Evolutionary conservation across 345 rosid species (phyloP), one percentile per base, ranked within the genome.

Genomic region (Turritis glabra): DNA sequence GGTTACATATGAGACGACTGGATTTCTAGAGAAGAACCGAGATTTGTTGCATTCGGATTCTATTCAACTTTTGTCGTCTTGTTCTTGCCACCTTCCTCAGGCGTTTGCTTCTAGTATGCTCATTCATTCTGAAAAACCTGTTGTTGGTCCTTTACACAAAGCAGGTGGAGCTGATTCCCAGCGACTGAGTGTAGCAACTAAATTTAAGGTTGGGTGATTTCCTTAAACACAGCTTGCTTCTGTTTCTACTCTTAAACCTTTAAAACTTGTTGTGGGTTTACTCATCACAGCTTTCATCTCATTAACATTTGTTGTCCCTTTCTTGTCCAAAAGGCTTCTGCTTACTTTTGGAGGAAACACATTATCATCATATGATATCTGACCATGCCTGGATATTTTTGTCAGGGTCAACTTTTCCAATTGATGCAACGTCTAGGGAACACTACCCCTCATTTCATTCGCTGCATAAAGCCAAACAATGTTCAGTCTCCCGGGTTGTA

Each of bases 101-200:
- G 78, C 82, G 54, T 94, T 94, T 89, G 98, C 97, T 32, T 82
- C 96, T 21, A 92, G 79, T 68, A 86, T 94, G 97, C 90, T 88
- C 70, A 61, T 80, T 59, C 97, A 90, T 30, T 84, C 97, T 14
- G 90, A 86, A 67, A 94, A 86, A 80, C 84, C 85, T 68, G 86
- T 82, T 6, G 87, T 73, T 61, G 97, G 97, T 73, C 96, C 96
- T 78, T 70, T 85, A 76, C 78, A 90, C 75, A 94, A 89, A 87
- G 85, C 93, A 57, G 97, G 96, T 71, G 97, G 97, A 66, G 97
- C 97, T 70, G 97, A 91, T 74, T 91, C 96, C 44, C 98, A 91
- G 75, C 93, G 91, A 86, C 85, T 88, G 41, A 94, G 98, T 78
- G 97, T 94, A 61, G 85, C 97, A 8, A 88, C 93, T 64, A 94